Evolutionary conservation across 2,329 filamentous ascomycete genomes (phyloP).

Genomic region (Ilyonectria sp.): DNA sequence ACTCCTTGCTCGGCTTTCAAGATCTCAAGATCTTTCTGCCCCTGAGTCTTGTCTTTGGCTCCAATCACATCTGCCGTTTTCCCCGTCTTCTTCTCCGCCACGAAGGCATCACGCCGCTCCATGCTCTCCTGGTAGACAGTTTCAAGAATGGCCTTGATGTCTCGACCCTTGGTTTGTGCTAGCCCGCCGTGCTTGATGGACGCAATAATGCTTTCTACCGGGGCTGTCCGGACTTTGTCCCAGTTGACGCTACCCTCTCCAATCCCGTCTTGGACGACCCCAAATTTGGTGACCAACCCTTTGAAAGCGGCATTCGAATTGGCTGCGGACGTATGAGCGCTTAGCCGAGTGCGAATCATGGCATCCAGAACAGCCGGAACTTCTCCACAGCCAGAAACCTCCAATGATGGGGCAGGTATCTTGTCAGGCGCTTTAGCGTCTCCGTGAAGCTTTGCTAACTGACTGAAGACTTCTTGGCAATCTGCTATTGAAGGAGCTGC

Average conservation of each 20-base stretch:
- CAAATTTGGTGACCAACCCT: constrained; percentile 45
- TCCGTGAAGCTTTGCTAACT: constrained; percentile 44
- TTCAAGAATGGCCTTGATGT: constrained; percentile 47
- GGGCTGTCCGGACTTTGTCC: constrained; percentile 45
- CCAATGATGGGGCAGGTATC: constrained; percentile 47
- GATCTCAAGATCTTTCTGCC: constrained; percentile 48
- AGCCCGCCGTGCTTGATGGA: constrained; percentile 71
- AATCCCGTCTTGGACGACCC: constrained; percentile 43
- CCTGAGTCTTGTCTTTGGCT: constrained; percentile 43
- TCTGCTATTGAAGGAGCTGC: constrained; percentile 38
- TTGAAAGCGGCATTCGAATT: constrained; percentile 48
- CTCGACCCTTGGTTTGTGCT: constrained; percentile 46
- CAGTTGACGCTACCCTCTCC: constrained; percentile 48
- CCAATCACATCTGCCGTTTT: constrained; percentile 34
- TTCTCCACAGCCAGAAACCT: constrained; percentile 48
- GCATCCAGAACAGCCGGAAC: constrained; percentile 48
- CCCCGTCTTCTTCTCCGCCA: constrained; percentile 42
- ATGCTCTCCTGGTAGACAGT: constrained; percentile 46
- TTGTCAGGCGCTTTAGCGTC: constrained; percentile 44
- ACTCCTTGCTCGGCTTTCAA: constrained; percentile 46
- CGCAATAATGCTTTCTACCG: constrained; percentile 65
- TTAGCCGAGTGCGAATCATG: constrained; percentile 46
- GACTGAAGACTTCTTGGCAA: constrained; percentile 43
- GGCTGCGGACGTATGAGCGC: constrained; percentile 46
- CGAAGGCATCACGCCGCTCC: constrained; percentile 42